Evolutionary conservation across 305 asterid species (phyloP).

Genomic region (Fraxinus sp.): DNA sequence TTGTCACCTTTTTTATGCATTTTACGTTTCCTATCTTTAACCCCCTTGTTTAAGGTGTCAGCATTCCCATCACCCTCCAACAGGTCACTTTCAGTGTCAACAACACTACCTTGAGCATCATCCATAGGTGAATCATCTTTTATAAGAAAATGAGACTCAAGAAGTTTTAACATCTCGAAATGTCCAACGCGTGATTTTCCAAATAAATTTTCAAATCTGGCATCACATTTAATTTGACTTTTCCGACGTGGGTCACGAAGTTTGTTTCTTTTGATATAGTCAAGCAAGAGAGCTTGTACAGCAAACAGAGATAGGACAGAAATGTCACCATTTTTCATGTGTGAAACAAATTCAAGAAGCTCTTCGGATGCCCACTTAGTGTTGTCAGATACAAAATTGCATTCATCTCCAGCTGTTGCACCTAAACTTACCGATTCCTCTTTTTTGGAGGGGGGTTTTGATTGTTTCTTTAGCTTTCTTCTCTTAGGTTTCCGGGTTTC

Average conservation of each 20-base stretch:
- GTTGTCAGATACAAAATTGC: conserved; percentile 44
- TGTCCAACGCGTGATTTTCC: conserved; percentile 98
- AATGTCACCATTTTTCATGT: conserved; percentile 87
- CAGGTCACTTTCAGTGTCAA: conserved; percentile 79
- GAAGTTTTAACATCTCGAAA: conserved; percentile 98
- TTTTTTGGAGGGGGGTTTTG: conserved; percentile 48
- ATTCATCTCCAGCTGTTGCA: conserved; percentile 40
- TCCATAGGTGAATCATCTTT: conserved; percentile 77
- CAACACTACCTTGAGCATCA: conserved; percentile 86
- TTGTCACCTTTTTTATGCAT: conserved; percentile 60
- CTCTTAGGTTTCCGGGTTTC: conserved; percentile 63
- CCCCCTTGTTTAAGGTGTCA: conserved; percentile 52
- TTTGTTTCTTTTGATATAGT: conserved; percentile 82
- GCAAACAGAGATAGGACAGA: conserved; percentile 79
- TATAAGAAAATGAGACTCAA: conserved; percentile 83
- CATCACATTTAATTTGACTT: conserved; percentile 91
- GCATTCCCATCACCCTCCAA: conserved; percentile 60
- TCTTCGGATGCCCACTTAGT: conserved; percentile 91
- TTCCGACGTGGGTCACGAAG: conserved; percentile 92
- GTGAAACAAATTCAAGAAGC: conserved; percentile 87
- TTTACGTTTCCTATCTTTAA: conserved; percentile 78
- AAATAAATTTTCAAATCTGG: conserved; percentile 76
- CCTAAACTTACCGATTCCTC: conserved; percentile 31
- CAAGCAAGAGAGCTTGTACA: conserved; percentile 92
- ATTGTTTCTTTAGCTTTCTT: conserved; percentile 57